Evolutionary conservation across 202 grass and related monocot genomes (phyloP), one percentile per base, ranked within the genome.

Genomic region (Dendrocalamus latiflorus): DNA sequence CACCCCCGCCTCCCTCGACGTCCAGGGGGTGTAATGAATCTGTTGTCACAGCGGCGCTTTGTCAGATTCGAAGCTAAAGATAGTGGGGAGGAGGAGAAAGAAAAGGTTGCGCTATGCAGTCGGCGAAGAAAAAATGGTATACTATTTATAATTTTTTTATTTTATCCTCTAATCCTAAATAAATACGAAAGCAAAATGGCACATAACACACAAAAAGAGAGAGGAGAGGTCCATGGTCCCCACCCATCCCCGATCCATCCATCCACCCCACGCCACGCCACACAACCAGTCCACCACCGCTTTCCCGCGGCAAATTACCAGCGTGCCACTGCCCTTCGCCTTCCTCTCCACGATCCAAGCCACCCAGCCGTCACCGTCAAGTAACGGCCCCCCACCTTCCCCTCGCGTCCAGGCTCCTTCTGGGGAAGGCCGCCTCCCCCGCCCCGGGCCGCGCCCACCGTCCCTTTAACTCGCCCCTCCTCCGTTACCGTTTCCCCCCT

Each of bases 311-410:
- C 41, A 38, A 48, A 44, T 42, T 84, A 65, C 58, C 10, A 22
- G 24, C 55, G 22, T 65, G 13, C 45, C 58, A 41, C 44, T 21
- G 47, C 25, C 65, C n/a, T 51, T 42, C 64, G 42, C 21, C 42
- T 30, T 74, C 70, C 24, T n/a, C n/a, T n/a, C n/a, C n/a, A n/a
- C 25, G 41, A 71, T 76, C 51, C 50, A 66, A 65, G 11, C 11
- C 72, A 76, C 12, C 10, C 55, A 73, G 84, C 81, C 89, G 89
- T 88, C 85, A 73, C 89, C 89, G 89, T 91, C 81, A 85, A 81
- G 76, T 91, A 91, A 91, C 89, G 85, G 81, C 43, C 84, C 67
- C 88, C 78, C 78, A 77, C 81, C 83, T 58, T 66, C 49, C 43
- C 83, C 88, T 62, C 79, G 42, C 79, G 59, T 69, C 51, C 84